Base-by-base conservation (phyloP, 306 rosid species). In the Cucurbita maxima region DNA sequence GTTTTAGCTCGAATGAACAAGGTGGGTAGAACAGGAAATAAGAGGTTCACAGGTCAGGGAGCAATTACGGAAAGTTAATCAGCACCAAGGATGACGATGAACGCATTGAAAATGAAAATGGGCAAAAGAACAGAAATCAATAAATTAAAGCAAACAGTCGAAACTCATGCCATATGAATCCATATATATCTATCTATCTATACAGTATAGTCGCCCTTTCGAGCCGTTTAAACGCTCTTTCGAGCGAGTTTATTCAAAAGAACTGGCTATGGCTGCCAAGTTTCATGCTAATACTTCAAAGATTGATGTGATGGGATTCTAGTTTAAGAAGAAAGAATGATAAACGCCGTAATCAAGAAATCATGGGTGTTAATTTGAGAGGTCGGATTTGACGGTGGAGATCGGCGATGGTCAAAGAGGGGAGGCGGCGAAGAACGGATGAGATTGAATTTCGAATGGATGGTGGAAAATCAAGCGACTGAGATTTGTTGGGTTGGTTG, bases 131-230 rank as follows among this genome's bases (percentile, higher is more conserved):
- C 66, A 78, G 51, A 25, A 25, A 57, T 8, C 18, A 69, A n/a
- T 5, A 15, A 51, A 15, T 51, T 6, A 74, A 72, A 71, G 76
- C 47, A 37, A 38, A 38, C 47, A 71, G 30, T 54, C 20, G 79
- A 60, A 51, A 77, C 77, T 73, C 72, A 80, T 75, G 63, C 60
- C 73, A 79, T 66, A 22, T 30, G 34, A 30, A 30, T 30, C 34
- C 34, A 25, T 58, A 30, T 57, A 20, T 40, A 20, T 47, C 13
- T 58, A 25, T 57, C 9, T 47, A 20, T 47, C 13, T 83, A 80
- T 82, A 87, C 82, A 86, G 85, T 82, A 86, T 76, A 75, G 82
- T 88, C 81, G 68, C 77, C 13, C 15, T 20, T 55, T 19, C 61
- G 54, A 22, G 15, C 44, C 72, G 68, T 82, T 60, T 80, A 84